Evolutionary conservation across 2,329 filamentous ascomycete genomes (phyloP), one percentile per base, ranked within the genome.

Genomic region (Phaeosphaeria sp.): DNA sequence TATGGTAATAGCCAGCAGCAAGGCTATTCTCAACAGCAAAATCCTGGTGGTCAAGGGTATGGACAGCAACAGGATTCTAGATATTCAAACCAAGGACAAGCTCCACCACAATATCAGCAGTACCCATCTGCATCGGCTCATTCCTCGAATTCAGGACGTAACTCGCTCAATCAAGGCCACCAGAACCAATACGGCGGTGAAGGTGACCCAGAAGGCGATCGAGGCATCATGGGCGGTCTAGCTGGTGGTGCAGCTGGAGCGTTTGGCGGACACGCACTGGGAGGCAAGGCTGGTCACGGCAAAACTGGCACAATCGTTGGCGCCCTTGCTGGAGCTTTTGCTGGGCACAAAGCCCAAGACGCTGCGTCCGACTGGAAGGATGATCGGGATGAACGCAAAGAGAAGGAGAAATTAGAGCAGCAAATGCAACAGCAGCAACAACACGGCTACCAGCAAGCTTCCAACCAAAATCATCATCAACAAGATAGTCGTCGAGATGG

Each of bases 381-480:
- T 18, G 62, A 68, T 36, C 68, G 52, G n/a, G 65, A 72, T 17
- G 69, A 71, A 5, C 69, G 70, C 58, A 72, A 71, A 60, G 57
- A 70, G 22, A 48, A 53, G 39, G 66, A 72, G 55, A 64, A 69
- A 52, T 46, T 67, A 46, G 60, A 66, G 41, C 25, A 30, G 25
- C 25, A 30, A 30, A 30, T 30, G 25, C 30, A 7, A 15, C 30
- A 36, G 13, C 46, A 70, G 25, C 46, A 63, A 23, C 52, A 67
- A 9, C 6, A 11, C 30, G 30, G 30, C 30, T 36, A 36, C 30
- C 30, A 36, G 46, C 62, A 13, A 36, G 52, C 0, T 46, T 22
- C 5, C 22, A 22, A 11, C 20, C 61, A 59, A 3, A 20, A 43
- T 13, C 47, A 63, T 13, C 46, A 59, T 22, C 68, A 62, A 9